Percentiles rank a stretch among this genome's conserved stretches.
Conservation (phyloP, 345 rosid genomes). For the Balakata baccata region DNA sequence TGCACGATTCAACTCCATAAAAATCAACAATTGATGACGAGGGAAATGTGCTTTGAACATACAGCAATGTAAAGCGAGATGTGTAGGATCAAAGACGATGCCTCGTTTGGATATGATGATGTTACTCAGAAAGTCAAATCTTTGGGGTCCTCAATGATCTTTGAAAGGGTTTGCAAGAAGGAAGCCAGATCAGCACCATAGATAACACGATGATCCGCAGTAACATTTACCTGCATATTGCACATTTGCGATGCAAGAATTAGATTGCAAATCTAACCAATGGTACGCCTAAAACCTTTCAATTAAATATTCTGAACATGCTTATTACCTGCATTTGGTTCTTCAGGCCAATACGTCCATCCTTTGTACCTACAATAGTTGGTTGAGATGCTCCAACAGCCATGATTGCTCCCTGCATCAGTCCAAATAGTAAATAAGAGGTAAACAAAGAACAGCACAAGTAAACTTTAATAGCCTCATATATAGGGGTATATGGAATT, state of each 20-base stretch:
- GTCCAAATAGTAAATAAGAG: not conserved
- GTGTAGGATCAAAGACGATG: constrained; percentile 14
- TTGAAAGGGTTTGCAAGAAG: constrained; percentile 86
- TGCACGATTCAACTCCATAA: constrained; percentile 14
- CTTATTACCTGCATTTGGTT: constrained; percentile 85
- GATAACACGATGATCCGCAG: constrained; percentile 92
- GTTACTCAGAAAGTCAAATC: constrained; percentile 66
- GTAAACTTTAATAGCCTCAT: not conserved
- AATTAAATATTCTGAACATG: constrained; percentile 9
- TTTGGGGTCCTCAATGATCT: constrained; percentile 80
- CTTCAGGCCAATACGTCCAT: constrained; percentile 85
- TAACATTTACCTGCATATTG: constrained; percentile 67
- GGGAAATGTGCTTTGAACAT: constrained; percentile 30
- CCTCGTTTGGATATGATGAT: not conserved
- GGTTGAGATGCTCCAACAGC: constrained; percentile 96
- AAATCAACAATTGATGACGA: constrained; percentile 27
- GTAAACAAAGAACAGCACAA: not conserved
- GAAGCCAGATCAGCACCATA: constrained; percentile 92
- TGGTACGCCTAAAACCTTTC: not conserved
- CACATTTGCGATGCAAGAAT: constrained; percentile 15
- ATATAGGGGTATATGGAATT: too few species aligned
- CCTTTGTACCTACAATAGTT: constrained; percentile 72
- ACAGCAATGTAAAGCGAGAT: constrained; percentile 22
- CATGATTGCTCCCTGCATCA: constrained; percentile 91
- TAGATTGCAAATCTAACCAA: not conserved